Percentiles rank a stretch among this genome's conserved stretches.
Conservation (phyloP, 78 protist genomes). For the Diacronema lutheri region DNA sequence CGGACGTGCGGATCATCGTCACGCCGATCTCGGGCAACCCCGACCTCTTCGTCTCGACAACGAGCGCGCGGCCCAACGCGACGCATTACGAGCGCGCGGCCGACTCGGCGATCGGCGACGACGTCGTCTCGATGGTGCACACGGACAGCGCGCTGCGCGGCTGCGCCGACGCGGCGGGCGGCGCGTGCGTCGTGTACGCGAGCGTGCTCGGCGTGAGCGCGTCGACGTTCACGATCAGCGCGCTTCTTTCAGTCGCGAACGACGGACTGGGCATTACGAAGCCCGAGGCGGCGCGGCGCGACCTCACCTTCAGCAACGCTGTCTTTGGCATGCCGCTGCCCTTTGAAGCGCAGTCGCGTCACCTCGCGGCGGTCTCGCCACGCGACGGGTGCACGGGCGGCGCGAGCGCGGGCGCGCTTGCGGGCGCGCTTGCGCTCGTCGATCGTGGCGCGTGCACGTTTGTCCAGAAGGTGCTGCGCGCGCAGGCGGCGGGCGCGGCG, state of each 20-base stretch:
- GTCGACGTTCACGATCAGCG: not conserved
- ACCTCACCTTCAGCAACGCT: not conserved
- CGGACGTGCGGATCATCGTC: not conserved
- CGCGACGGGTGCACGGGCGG: not conserved
- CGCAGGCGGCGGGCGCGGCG: not conserved
- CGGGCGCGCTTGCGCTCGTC: not conserved
- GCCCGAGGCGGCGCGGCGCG: too few relatives aligned
- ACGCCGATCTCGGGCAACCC: not conserved
- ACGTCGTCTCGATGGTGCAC: not conserved
- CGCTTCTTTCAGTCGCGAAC: not conserved
- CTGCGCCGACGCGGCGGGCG: not conserved
- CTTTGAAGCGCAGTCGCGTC: not conserved
- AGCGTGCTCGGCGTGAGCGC: not conserved
- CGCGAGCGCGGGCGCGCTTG: not conserved
- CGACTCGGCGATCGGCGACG: too few relatives aligned
- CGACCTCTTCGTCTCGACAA: not conserved
- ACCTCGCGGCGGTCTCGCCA: not conserved
- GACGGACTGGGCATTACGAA: too few relatives aligned
- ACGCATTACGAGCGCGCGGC: not conserved
- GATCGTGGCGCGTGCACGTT: not conserved
- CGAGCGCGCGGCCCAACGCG: not conserved
- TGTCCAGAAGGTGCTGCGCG: not conserved
- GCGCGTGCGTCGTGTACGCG: not conserved
- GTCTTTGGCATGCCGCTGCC: not conserved
- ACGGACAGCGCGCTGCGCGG: not conserved